Evolutionary conservation across 106 monocot genomes (phyloP), one percentile per base, ranked within the genome.

Genomic region (Iris macrosiphon): DNA sequence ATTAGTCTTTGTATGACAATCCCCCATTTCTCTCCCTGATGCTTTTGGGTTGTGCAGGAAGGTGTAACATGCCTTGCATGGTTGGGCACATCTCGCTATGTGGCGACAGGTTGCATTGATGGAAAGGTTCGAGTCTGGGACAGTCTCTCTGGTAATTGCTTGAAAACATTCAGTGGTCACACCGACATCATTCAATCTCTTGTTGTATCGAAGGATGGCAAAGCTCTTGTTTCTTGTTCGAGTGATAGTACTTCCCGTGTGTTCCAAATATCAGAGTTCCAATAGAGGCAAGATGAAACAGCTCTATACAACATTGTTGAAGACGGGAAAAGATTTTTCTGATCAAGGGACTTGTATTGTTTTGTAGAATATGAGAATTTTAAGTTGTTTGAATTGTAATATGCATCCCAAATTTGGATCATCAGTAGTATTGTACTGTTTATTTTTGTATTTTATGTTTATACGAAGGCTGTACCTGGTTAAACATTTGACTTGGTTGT

Each of bases 121-220:
- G 90, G 90, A 14, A 87, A 80, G 49, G 86, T 96, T 11, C 65
- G 96, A 5, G 48, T 96, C 14, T 96, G 96, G 96, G 83, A 96
- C 49, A 70, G 77, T 32, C 80, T 83, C 11, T 80, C 90, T 4
- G 96, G 96, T 3, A 56, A 61, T 22, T 96, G 89, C 23, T 45
- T 77, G 12, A 79, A 55, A 55, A 64, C 49, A 10, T 86, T 87
- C 58, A 52, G 61, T 31, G 83, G 96, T 13, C 90, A 90, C 31
- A 4, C 21, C 0, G 86, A 82, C 38, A 57, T 57, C 11, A 40
- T 96, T 25, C 77, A 96, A 40, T 73, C 80, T 17, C 51, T 96
- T 1, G 77, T 71, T 7, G 49, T 78, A 7, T 67, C 79, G 19
- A 68, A 74, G 10, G 86, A 90, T 64, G 73, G 55, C 4, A 67